Base-by-base conservation (phyloP, 805 yeast genomes). In the Sungouiozyma intestinalis region DNA sequence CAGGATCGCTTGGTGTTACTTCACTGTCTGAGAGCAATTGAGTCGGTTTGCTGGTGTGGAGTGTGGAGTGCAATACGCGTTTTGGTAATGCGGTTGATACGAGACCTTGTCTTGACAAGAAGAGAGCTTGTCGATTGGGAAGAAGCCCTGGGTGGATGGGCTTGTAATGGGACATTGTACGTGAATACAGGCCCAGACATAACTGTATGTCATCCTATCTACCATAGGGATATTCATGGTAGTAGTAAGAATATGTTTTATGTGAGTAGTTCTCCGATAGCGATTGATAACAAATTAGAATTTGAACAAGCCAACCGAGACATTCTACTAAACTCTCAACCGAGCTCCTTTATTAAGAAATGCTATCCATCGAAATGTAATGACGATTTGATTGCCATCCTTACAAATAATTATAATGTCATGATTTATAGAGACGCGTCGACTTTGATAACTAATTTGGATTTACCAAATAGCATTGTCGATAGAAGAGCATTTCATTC, bases 381-480 rank as follows among this genome's bases (percentile, higher is more conserved):
- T 31, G 44, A 43, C 18, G 48, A 49, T 13, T 36, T 46, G 13
- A 32, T 57, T 16, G 62, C 62, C 4, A 51, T 54, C 1, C 31
- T 59, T 35, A 60, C 61, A 9, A 55, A 52, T 35, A 59, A 60
- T 40, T 51, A 51, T 3, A 56, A 57, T 38, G 55, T 58, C 5
- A 42, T 50, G 5, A 20, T 62, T 2, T 60, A 36, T 38, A 40
- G 51, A 11, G 29, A 7, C 6, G 48, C 49, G 6, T 39, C 45
- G 14, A 8, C 31, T 13, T 36, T 40, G 13, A 14, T 55, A 2
- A 39, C 40, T 3, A 53, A 54, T 36, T 18, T 60, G 2, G 65
- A 60, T 38, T 49, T 52, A 33, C 43, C 45, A 2, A 40, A 32
- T 1, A 37, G 35, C 32, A 24, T 37, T 4, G 8, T 51, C 2